Percentiles rank a stretch among this genome's conserved stretches.
These are phyloP conservation scores for Chaetomium fimeti DNA, from an alignment of 495 filamentous ascomycete species.

Conservation along the genomic window DNA sequence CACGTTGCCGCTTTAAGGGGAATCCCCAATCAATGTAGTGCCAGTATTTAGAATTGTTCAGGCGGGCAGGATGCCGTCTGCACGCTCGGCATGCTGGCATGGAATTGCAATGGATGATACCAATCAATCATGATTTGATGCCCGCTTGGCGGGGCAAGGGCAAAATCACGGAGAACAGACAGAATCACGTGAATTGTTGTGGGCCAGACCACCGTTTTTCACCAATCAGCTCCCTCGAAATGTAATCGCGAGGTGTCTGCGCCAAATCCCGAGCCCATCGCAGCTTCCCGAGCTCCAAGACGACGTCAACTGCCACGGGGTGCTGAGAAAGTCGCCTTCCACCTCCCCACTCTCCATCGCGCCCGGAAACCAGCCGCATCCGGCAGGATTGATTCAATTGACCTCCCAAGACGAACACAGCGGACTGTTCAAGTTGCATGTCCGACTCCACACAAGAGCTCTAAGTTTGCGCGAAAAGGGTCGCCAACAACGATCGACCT, in stretches of 20 bases:
- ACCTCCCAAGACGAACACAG: not conserved
- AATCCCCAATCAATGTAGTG: not conserved
- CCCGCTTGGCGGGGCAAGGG: not conserved
- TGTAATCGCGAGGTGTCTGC: slow-evolving; percentile 36
- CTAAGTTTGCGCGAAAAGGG: slow-evolving; percentile 10
- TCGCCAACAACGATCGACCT: not conserved
- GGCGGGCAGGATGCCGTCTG: no score
- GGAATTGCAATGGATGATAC: not conserved
- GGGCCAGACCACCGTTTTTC: not conserved
- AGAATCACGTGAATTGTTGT: slow-evolving; percentile 5
- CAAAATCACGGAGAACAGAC: not conserved
- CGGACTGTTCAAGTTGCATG: not conserved
- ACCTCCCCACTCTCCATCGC: slow-evolving; percentile 24
- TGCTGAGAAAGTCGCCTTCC: slow-evolving; percentile 30
- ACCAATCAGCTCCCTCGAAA: slow-evolving; percentile 34
- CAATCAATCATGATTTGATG: no score
- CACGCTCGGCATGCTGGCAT: no score
- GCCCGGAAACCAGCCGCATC: not conserved
- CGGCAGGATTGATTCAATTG: slow-evolving; percentile 2
- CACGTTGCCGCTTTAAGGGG: not conserved
- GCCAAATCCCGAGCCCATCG: slow-evolving; percentile 26
- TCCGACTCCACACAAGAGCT: not conserved
- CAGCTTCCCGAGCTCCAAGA: slow-evolving; percentile 24
- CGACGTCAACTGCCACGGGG: slow-evolving; percentile 32
- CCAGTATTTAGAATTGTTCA: not conserved